Evolutionary conservation across 2,329 filamentous ascomycete species (phyloP).

Genomic region (Knoxdaviesia proteae): DNA sequence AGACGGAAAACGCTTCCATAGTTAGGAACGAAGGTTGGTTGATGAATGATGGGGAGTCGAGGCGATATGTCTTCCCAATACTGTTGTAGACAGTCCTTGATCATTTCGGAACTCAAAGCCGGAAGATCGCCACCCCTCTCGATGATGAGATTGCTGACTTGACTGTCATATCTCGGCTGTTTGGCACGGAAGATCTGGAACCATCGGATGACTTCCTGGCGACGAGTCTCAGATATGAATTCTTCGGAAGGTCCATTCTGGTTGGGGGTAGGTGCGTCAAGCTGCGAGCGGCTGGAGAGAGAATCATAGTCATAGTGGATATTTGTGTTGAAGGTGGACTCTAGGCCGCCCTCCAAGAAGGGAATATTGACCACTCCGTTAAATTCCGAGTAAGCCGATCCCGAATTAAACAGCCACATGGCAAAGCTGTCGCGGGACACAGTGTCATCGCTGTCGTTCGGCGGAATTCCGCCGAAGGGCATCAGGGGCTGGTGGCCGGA

Average conservation of each 20-base stretch:
- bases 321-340: constrained; percentile 28
- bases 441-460: constrained; percentile 11
- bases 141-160: background rate
- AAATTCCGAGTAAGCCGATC: constrained; percentile 20
- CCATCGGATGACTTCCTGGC: constrained; percentile 22
- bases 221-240: constrained; percentile 21
- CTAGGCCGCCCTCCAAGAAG: constrained; percentile 26
- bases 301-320: constrained; percentile 31
- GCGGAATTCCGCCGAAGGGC: background rate
- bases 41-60: constrained; percentile 71
- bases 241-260: constrained; percentile 20
- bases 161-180: constrained; percentile 17
- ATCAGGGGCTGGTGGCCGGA: constrained; percentile 1
- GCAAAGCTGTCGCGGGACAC: constrained; percentile 23
- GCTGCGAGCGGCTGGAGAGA: constrained; percentile 23
- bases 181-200: constrained; percentile 22
- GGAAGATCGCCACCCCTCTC: constrained; percentile 20
- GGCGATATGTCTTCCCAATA: constrained; percentile 78
- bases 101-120: constrained; percentile 51
- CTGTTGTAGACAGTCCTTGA: constrained; percentile 66
- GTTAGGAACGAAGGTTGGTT: constrained; percentile 66
- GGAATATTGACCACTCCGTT: constrained; percentile 19
- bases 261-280: constrained; percentile 20
- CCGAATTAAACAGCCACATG: constrained; percentile 28
- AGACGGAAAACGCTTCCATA: constrained; percentile 60